A percentile compares a stretch with the other conserved stretches of the same genome.
Conservation (phyloP, 2,329 filamentous ascomycete genomes). For the Claviceps capensis region DNA sequence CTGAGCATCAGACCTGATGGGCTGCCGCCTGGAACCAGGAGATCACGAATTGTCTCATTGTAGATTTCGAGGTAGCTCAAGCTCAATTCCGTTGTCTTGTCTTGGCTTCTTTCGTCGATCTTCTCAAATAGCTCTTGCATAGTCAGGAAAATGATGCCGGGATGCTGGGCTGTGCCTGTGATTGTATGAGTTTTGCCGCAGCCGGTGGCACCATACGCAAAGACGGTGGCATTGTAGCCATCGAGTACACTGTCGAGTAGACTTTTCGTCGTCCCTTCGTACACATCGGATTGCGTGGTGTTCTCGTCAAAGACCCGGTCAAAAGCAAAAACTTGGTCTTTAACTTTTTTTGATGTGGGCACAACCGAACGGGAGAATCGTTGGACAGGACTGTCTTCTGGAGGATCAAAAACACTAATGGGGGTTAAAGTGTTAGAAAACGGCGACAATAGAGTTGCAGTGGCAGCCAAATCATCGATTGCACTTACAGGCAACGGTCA, state of each 20-base stretch:
- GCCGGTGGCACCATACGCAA: constrained; percentile 93
- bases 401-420: constrained; percentile 82
- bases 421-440: background rate
- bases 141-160: constrained; percentile 95
- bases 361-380: constrained; percentile 74
- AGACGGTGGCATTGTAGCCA: constrained; percentile 97
- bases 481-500: constrained; percentile 78
- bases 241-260: constrained; percentile 93
- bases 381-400: constrained; percentile 85
- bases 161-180: constrained; percentile 78
- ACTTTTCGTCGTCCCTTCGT: constrained; percentile 78
- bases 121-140: constrained; percentile 99
- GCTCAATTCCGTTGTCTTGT: constrained; percentile 81
- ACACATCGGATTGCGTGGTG: constrained; percentile 81
- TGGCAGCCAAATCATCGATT: background rate
- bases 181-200: constrained; percentile 99
- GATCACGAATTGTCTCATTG: constrained; percentile 94
- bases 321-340: constrained; percentile 96
- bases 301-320: constrained; percentile 96
- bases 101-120: constrained; percentile 71
- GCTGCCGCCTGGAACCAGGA: constrained; percentile 73
- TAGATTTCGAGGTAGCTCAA: constrained; percentile 97
- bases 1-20: constrained; percentile 81
- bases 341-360: constrained; percentile 76
- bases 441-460: background rate